Conservation (phyloP, 768 basidiomycete species). For the Crucibulum laeve region DNA sequence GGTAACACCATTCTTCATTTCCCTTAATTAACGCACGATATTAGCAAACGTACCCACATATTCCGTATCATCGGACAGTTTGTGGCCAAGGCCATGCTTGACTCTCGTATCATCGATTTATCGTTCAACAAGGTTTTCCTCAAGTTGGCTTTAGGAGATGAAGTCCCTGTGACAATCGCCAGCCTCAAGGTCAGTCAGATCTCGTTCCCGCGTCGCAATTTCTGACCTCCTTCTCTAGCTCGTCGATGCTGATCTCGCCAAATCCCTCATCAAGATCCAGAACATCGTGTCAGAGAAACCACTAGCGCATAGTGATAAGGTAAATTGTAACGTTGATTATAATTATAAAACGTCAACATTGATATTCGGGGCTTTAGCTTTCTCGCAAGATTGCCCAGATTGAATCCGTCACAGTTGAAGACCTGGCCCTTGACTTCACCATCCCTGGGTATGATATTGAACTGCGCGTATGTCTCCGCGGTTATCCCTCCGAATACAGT, state of each 20-base stretch:
- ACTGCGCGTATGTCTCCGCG: constrained; percentile 55
- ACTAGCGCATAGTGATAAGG: constrained; percentile 49
- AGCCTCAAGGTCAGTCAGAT: constrained; percentile 60
- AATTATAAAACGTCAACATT: not conserved
- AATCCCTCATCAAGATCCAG: constrained; percentile 79
- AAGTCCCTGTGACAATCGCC: constrained; percentile 79
- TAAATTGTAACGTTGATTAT: constrained; percentile 16
- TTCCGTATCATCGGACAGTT: constrained; percentile 93
- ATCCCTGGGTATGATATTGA: constrained; percentile 95
- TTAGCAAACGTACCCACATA: constrained; percentile 79
- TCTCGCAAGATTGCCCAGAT: constrained; percentile 52
- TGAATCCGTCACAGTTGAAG: constrained; percentile 70
- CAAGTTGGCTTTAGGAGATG: constrained; percentile 83
- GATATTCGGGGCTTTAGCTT: constrained; percentile 32
- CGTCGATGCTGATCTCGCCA: constrained; percentile 82
- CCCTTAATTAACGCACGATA: constrained; percentile 4
- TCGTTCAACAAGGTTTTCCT: constrained; percentile 95
- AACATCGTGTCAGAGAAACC: constrained; percentile 49
- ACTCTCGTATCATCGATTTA: constrained; percentile 96
- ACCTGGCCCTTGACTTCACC: constrained; percentile 93
- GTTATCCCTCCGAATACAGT: not conserved
- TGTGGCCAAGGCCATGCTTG: constrained; percentile 93
- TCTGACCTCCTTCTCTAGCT: constrained; percentile 39
- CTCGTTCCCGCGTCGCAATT: not conserved
- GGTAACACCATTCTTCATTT: not conserved